Evolutionary conservation across 2,329 filamentous ascomycete species (phyloP).

Genomic region (Fusarium sambucinum): DNA sequence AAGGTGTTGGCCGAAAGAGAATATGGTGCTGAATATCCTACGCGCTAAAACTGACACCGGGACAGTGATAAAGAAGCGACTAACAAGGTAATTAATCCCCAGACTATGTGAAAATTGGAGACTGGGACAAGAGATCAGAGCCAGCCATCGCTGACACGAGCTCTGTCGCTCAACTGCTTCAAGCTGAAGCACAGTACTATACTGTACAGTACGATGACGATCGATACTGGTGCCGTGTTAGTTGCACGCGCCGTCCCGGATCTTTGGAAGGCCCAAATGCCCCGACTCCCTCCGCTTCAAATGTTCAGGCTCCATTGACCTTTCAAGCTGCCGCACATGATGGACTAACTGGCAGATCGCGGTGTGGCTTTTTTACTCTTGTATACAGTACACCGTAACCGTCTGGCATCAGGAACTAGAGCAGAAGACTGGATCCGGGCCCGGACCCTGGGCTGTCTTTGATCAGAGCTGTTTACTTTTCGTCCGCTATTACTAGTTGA

Average conservation of each 20-base stretch:
- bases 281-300: slow-evolving; percentile 27
- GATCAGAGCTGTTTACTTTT: slow-evolving; percentile 18
- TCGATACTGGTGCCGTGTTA: slow-evolving; percentile 27
- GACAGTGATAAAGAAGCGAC: slow-evolving; percentile 23
- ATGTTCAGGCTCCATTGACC: slow-evolving; percentile 13
- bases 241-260: slow-evolving; percentile 21
- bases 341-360: slow-evolving; percentile 28
- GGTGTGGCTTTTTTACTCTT: slow-evolving; percentile 5
- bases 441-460: slow-evolving; percentile 6
- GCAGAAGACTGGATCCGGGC: slow-evolving; percentile 15
- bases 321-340: slow-evolving; percentile 32
- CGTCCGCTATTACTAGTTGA: slow-evolving; percentile 10
- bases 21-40: slow-evolving; percentile 11
- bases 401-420: slow-evolving; percentile 30
- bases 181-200: slow-evolving; percentile 21
- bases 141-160: slow-evolving; percentile 47
- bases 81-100: slow-evolving; percentile 38
- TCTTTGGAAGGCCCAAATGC: slow-evolving; percentile 14
- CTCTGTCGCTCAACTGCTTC: slow-evolving; percentile 29
- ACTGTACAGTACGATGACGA: slow-evolving; percentile 33
- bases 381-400: slow-evolving; percentile 28
- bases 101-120: slow-evolving; percentile 36
- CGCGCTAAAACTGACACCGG: slow-evolving; percentile 36
- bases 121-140: slow-evolving; percentile 32
- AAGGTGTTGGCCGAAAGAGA: slow-evolving; percentile 36